Conservation (phyloP, 1,139 yeast genomes). For the Debaryomyces psychrophilus region DNA sequence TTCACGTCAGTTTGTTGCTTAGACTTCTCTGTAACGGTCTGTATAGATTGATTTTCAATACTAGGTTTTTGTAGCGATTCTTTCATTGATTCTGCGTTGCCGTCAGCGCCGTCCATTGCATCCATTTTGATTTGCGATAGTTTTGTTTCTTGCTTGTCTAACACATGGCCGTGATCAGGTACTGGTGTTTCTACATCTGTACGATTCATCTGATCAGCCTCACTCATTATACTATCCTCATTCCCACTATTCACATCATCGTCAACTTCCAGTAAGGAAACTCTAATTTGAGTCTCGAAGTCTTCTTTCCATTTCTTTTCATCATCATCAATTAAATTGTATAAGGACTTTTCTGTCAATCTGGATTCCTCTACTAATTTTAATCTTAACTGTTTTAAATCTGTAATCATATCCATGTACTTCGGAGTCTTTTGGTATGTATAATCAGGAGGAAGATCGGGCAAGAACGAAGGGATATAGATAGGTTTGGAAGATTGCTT, state of each 20-base stretch:
- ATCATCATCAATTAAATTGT: slow-evolving; percentile 55
- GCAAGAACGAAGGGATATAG: slow-evolving; percentile 75
- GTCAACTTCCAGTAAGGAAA: slow-evolving; percentile 16
- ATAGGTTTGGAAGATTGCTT: slow-evolving; percentile 50
- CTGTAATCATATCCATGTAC: slow-evolving; percentile 64
- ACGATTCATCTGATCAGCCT: slow-evolving; percentile 16
- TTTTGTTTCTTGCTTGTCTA: slow-evolving; percentile 8
- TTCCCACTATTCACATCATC: slow-evolving; percentile 20
- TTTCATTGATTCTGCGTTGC: not conserved
- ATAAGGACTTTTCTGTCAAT: slow-evolving; percentile 75
- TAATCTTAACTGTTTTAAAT: slow-evolving; percentile 70
- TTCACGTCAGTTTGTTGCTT: slow-evolving; percentile 17
- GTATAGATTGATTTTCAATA: not conserved
- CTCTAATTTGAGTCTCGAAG: slow-evolving; percentile 28
- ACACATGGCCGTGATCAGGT: slow-evolving; percentile 5
- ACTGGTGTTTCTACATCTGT: slow-evolving; percentile 24
- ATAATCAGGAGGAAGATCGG: slow-evolving; percentile 89
- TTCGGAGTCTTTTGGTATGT: slow-evolving; percentile 80
- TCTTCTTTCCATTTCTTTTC: slow-evolving; percentile 36
- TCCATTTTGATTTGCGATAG: slow-evolving; percentile 18
- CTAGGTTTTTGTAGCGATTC: not conserved
- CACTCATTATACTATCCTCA: slow-evolving; percentile 30
- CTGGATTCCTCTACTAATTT: slow-evolving; percentile 78
- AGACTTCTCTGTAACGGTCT: slow-evolving; percentile 16
- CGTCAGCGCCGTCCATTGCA: slow-evolving; percentile 9